These are phyloP conservation scores for Xylariaceae sp. DNA, from an alignment of 2,329 filamentous ascomycete genomes.

Conservation along the genomic window DNA sequence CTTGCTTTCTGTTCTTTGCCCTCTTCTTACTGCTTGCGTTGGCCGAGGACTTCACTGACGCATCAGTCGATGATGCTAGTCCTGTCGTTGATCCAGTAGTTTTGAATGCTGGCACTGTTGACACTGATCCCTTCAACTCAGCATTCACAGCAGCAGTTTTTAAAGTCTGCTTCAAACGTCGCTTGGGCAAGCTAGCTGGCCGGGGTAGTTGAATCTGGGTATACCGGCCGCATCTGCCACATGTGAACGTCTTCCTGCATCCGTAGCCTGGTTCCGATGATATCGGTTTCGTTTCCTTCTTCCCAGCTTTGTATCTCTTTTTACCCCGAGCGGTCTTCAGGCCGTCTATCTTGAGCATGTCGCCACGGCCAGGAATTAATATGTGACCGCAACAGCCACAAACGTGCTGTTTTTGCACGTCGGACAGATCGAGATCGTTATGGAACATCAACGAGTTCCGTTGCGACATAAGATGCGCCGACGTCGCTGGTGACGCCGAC, in stretches of 20 bases:
- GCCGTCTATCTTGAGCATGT: slow-evolving; percentile 37
- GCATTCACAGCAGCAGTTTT: slow-evolving; percentile 16
- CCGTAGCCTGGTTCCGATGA: background rate
- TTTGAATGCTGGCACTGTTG: background rate
- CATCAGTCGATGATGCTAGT: slow-evolving; percentile 22
- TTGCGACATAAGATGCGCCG: slow-evolving; percentile 54
- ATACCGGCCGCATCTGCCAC: slow-evolving; percentile 41
- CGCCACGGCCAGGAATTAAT: slow-evolving; percentile 48
- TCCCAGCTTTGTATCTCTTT: slow-evolving; percentile 5
- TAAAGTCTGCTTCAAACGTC: slow-evolving; percentile 25
- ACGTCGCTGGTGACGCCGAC: slow-evolving; percentile 48
- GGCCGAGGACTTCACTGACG: slow-evolving; percentile 35
- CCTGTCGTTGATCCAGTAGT: slow-evolving; percentile 1
- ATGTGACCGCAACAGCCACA: slow-evolving; percentile 59
- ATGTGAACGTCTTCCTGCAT: slow-evolving; percentile 39
- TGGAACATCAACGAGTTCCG: slow-evolving; percentile 46
- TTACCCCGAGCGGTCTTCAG: slow-evolving; percentile 45
- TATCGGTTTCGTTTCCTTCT: background rate
- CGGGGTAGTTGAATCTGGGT: slow-evolving; percentile 40
- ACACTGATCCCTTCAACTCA: background rate
- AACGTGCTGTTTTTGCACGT: slow-evolving; percentile 48
- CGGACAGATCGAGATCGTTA: slow-evolving; percentile 40
- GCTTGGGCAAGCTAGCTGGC: slow-evolving; percentile 30
- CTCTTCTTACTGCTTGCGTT: slow-evolving; percentile 61
- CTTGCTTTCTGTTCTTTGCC: slow-evolving; percentile 59